Evolutionary conservation across 352 stramenopile species (phyloP).

Genomic region (Globisporangium abappressorium): DNA sequence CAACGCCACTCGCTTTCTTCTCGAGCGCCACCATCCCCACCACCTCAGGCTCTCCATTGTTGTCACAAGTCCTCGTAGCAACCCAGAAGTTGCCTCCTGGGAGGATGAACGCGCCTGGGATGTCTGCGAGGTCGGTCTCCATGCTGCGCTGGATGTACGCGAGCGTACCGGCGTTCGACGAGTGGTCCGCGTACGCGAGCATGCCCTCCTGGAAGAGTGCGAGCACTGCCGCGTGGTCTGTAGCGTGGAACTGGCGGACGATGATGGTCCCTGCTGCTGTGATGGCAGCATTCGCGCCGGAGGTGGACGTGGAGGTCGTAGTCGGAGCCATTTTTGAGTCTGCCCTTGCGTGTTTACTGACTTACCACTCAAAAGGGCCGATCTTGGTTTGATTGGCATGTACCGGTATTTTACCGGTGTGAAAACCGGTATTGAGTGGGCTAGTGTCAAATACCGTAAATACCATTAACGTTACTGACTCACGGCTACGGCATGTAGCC

Average conservation of each 20-base stretch:
- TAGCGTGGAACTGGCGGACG: conserved; percentile 32
- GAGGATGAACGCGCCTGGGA: conserved; percentile 32
- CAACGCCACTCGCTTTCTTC: conserved; percentile 12
- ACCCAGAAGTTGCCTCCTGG: conserved; percentile 49
- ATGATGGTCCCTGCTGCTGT: neutral
- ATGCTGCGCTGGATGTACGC: conserved; percentile 34
- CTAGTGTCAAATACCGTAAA: neutral
- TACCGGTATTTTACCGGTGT: neutral
- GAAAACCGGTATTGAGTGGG: neutral
- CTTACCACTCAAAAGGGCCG: neutral
- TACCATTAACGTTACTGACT: too few species aligned
- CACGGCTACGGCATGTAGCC: neutral
- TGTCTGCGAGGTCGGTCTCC: conserved; percentile 30
- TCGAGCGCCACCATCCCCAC: conserved; percentile 26
- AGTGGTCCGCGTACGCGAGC: conserved; percentile 31
- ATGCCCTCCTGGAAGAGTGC: conserved; percentile 39
- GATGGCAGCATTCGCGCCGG: neutral
- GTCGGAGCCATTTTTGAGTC: neutral
- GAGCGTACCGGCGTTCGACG: conserved; percentile 19
- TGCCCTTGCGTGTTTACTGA: neutral
- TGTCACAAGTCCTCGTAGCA: neutral
- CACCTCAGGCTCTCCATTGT: conserved; percentile 8
- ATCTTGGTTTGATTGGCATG: neutral
- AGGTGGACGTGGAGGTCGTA: neutral
- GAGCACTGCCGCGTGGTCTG: conserved; percentile 29